These are phyloP conservation scores for Casuarina equisetifolia DNA, from an alignment of 306 rosid genomes.

Conservation along the genomic window DNA sequence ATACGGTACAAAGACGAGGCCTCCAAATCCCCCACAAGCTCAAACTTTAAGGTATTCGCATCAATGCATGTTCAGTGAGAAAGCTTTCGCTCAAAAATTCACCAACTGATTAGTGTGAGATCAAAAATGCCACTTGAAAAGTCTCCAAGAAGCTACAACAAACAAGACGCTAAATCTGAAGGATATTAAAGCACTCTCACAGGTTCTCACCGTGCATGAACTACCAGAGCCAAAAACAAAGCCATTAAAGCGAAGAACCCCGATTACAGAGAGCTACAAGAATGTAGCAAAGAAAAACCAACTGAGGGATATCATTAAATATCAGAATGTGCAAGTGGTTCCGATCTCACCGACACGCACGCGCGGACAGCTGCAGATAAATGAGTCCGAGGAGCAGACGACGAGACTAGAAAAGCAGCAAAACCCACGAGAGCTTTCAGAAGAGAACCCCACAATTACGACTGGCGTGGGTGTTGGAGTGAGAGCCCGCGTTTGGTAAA, in stretches of 20 bases:
- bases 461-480: too few species aligned
- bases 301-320: slow-evolving; percentile 3
- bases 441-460: background rate
- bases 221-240: background rate
- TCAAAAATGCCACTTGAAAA: too few species aligned
- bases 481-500: slow-evolving; percentile 39
- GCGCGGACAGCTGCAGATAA: background rate
- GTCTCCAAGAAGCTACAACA: background rate
- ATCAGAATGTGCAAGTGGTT: slow-evolving; percentile 12
- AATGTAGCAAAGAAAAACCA: slow-evolving; percentile 15
- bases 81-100: background rate
- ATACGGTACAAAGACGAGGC: too few species aligned
- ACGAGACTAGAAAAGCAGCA: slow-evolving; percentile 1
- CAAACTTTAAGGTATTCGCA: too few species aligned
- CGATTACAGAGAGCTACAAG: background rate
- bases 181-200: background rate
- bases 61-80: too few species aligned
- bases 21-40: too few species aligned
- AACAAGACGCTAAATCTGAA: background rate
- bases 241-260: slow-evolving; percentile 11
- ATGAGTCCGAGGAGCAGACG: background rate
- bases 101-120: background rate
- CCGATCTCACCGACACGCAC: slow-evolving; percentile 31
- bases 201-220: slow-evolving; percentile 25
- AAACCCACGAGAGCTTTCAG: slow-evolving; percentile 18